Evolutionary conservation across 768 basidiomycete species (phyloP).

Genomic region (Leccinellum luteum): DNA sequence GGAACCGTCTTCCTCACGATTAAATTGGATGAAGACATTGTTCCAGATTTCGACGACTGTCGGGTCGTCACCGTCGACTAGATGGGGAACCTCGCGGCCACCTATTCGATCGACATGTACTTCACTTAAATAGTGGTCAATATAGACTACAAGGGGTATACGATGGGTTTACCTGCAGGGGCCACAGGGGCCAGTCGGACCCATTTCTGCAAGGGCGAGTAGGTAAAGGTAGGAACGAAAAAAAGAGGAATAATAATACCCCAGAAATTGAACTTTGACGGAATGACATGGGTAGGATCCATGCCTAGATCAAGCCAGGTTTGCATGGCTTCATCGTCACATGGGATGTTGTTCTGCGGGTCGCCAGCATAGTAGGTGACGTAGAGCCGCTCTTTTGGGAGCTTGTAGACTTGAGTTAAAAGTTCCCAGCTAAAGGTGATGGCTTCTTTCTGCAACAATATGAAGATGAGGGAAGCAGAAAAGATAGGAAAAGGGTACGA

Average conservation of each 20-base stretch:
- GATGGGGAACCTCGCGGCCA: conserved; percentile 88
- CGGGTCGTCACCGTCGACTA: conserved; percentile 96
- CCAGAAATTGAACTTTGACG: conserved; percentile 99
- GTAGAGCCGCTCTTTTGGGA: conserved; percentile 89
- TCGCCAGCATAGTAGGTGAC: conserved; percentile 99
- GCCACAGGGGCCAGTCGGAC: conserved; percentile 95
- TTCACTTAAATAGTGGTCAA: conserved; percentile 52
- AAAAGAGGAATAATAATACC: conserved; percentile 56
- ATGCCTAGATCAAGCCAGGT: conserved; percentile 90
- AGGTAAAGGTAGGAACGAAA: background rate
- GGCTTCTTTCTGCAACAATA: conserved; percentile 74
- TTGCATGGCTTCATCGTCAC: conserved; percentile 86
- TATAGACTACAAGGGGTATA: background rate
- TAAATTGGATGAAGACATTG: conserved; percentile 99
- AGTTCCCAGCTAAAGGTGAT: conserved; percentile 93
- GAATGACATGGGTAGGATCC: conserved; percentile 83
- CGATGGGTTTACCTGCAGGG: conserved; percentile 70
- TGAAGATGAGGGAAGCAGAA: conserved; percentile 4
- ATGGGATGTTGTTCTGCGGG: conserved; percentile 73
- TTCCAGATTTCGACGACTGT: conserved; percentile 99
- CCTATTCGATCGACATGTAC: conserved; percentile 97
- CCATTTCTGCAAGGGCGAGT: conserved; percentile 75
- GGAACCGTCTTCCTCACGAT: conserved; percentile 86
- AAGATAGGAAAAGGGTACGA: conserved; percentile 6
- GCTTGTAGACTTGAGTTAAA: conserved; percentile 82